Evolutionary conservation across 768 basidiomycete genomes (phyloP), one percentile per base, ranked within the genome.

Genomic region (Kondoa malvinella): DNA sequence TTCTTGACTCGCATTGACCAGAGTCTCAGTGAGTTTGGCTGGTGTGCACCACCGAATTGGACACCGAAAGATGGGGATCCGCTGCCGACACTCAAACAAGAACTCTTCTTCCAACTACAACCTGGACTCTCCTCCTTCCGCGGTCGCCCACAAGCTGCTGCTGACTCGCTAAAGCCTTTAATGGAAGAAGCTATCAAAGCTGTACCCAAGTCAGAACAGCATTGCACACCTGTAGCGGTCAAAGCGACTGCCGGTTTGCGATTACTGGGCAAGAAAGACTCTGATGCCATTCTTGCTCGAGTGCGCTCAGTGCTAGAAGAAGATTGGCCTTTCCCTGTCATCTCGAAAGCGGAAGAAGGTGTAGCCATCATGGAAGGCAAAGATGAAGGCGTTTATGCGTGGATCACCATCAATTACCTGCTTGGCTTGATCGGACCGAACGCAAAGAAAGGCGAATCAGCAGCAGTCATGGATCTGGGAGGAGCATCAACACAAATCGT

Each of bases 401-500:
- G 94, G 92, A 90, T 96, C 72, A 95, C 94, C 21, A 90, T 88
- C 68, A 97, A 97, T 78, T 96, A 95, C 78, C 81, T 96, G 61
- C 79, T 94, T 57, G 81, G 82, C 64, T 84, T 86, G 50, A 84
- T 95, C 74, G 82, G 84, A 17, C 79, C 81, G 12, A 82, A 81
- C 62, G 78, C 79, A 1, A 70, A 75, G 65, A 77, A 79, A 31
- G 81, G 80, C 21, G 76, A 79, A 26, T 85, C 88, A 30, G 88
- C 87, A 72, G 94, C 94, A 27, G 91, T 95, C 57, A 85, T 97
- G 63, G 95, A 97, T 75, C 83, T 99, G 62, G 95, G 95, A 2
- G 95, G 95, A 1, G 95, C 88, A 32, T 92, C 91, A 69, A 96
- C 92, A 27, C 95, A 96, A 79, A 96, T 97, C 76, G 92, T 95